Base-by-base conservation (phyloP, 768 basidiomycete species). In the Cyathus striatus region DNA sequence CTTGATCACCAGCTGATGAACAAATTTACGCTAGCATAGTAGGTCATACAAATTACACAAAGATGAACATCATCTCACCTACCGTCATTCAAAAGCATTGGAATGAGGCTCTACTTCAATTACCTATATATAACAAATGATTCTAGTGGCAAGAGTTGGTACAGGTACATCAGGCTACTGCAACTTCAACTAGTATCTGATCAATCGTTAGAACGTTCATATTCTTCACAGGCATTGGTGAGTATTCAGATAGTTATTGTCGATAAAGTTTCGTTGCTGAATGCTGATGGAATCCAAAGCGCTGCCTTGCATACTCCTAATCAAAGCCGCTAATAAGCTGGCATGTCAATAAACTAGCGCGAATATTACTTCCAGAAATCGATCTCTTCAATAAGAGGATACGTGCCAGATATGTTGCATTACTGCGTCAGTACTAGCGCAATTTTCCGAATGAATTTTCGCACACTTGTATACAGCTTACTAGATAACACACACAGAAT, bases 1-100 rank as follows among this genome's bases (percentile, higher is more conserved):
- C 40, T 68, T 7, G 59, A 64, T 25, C 49, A 58, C 38, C 44
- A 42, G 21, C 58, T 51, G 24, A 47, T 68, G 48, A 66, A 68
- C 35, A 52, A 46, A n/a, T 52, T 56, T 34, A 53, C 63, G 21
- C 37, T 57, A 9, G 49, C 51, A n/a, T 68, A 60, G 63, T 64
- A 36, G 14, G n/a, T 21, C 12, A 20, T 14, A 23, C 32, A 30
- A 3, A 18, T 42, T 30, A 3, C 4, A 30, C 23, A 22, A 7
- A 3, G 10, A 17, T 42, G 26, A 32, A 14, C 3, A 2, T 42
- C 4, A 16, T 10, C 18, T 24, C 21, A 38, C 6, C 14, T 5
- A 40, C 3, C 10, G 22, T 33, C 22, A 14, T 2, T 6, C 5
- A 14, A 18, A 6, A 48, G 54, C 38, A 32, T 48, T 39, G 20